These are phyloP conservation scores for Gelatoporia subvermispora DNA, from an alignment of 768 basidiomycete genomes.

Conservation along the genomic window DNA sequence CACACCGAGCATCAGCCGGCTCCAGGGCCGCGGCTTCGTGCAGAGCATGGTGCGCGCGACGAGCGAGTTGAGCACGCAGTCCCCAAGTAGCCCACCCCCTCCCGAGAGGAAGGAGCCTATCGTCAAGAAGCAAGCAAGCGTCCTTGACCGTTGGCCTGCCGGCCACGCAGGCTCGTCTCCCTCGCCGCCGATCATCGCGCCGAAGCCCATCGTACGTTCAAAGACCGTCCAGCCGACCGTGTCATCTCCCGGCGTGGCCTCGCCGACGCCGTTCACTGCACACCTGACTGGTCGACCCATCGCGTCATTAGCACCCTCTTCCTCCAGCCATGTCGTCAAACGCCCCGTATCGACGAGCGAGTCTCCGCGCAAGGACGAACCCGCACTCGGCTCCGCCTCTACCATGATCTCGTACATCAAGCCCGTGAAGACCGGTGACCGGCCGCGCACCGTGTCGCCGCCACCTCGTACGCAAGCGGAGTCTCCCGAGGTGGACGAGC, in stretches of 20 bases:
- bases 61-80: conserved; percentile 38
- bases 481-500: conserved; percentile 31
- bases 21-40: conserved; percentile 84
- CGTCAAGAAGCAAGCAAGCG: conserved; percentile 35
- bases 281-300: conserved; percentile 31
- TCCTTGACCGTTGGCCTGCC: conserved; percentile 68
- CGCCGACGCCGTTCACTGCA: conserved; percentile 19
- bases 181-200: conserved; percentile 30
- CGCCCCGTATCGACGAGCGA: conserved; percentile 13
- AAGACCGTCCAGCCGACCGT: conserved; percentile 24
- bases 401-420: conserved; percentile 67
- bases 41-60: conserved; percentile 77
- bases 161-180: conserved; percentile 34
- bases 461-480: conserved; percentile 11
- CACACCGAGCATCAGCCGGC: conserved; percentile 75
- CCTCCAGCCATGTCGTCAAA: conserved; percentile 27
- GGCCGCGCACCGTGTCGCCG: conserved; percentile 25
- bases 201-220: conserved; percentile 36
- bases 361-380: conserved; percentile 14
- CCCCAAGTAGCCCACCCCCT: conserved; percentile 29
- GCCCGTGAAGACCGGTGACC: conserved; percentile 43
- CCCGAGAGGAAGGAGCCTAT: conserved; percentile 30
- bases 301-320: conserved; percentile 39
- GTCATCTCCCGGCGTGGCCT: conserved; percentile 10
- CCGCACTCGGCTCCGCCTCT: conserved; percentile 65